Base-by-base conservation (phyloP, 441 rosid genomes). In the Sinapis alba region DNA sequence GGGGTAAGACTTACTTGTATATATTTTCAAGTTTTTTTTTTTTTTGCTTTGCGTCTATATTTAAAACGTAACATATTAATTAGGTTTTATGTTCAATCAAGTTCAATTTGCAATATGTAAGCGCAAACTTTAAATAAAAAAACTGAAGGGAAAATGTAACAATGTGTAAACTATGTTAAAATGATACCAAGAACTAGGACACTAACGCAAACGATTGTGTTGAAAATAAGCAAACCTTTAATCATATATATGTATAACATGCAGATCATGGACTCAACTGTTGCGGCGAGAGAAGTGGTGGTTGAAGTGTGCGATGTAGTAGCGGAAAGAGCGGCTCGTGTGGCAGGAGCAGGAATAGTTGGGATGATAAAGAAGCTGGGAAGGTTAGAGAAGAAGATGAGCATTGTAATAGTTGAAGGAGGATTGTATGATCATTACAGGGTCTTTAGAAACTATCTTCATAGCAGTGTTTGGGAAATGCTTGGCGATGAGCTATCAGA, bases 241-340 rank as follows among this genome's bases (percentile, higher is more conserved):
- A 10, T 16, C 5, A 10, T 8, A 28, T 18, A 30, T 60, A 4
- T 43, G 23, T 43, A 24, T 32, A 32, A 34, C 51, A 0, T 43
- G 41, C 66, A 91, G 95, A 85, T 91, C 24, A 68, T 78, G 21
- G 71, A 77, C 45, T 77, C 91, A 7, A 83, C 83, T 28, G 65
- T 71, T 60, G 80, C 28, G 78, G 85, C 68, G 12, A 85, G 91
- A 63, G 88, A 87, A 83, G 75, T 83, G 1, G 90, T 87, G 7
- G 89, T 78, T 4, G 92, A 90, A 76, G 86, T 90, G 28, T 88
- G 94, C 12, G 91, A 87, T 77, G 71, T 88, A 15, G 90, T 90
- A 0, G 82, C 89, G 8, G 89, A 88, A 68, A 81, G 93, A 6
- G 93, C 87, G 1, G 97, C 97, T 1, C 86, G 92, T 12, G 76